A percentile compares a stretch with the other conserved stretches of the same genome.
These are phyloP conservation scores for Pichia sp. DNA, from an alignment of 1,139 yeast genomes.

Conservation along the genomic window DNA sequence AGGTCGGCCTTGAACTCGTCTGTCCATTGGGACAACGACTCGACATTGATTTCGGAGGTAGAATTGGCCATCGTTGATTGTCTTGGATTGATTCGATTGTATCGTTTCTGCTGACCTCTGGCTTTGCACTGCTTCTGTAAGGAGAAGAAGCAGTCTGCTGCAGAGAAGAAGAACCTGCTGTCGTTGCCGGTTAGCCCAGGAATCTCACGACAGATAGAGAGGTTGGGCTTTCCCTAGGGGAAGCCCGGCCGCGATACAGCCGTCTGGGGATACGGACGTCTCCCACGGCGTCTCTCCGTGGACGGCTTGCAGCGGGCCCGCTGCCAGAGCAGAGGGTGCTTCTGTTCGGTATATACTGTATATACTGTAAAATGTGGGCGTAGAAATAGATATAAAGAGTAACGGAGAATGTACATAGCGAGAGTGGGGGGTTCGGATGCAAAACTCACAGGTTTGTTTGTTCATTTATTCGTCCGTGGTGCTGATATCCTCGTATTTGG, in stretches of 20 bases:
- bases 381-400: not conserved
- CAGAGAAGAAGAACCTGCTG: no score
- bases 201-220: no score
- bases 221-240: no score
- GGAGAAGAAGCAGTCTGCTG: no score
- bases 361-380: no score
- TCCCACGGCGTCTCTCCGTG: not conserved
- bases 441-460: not conserved
- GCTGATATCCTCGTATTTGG: conserved; percentile 2
- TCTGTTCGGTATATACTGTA: no score
- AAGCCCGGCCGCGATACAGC: not conserved
- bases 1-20: conserved; percentile 25
- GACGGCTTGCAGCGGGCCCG: no score
- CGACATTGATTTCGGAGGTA: conserved; percentile 18
- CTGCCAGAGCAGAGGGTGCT: no score
- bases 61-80: conserved; percentile 11
- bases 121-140: no score
- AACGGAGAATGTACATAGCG: not conserved
- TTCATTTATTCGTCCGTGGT: not conserved
- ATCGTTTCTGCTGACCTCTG: no score
- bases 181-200: no score
- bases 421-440: not conserved
- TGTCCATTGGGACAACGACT: conserved; percentile 26
- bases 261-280: not conserved
- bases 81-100: no score